Conservation (phyloP, 2,329 filamentous ascomycete species). For the Colletotrichum chrysophilum region DNA sequence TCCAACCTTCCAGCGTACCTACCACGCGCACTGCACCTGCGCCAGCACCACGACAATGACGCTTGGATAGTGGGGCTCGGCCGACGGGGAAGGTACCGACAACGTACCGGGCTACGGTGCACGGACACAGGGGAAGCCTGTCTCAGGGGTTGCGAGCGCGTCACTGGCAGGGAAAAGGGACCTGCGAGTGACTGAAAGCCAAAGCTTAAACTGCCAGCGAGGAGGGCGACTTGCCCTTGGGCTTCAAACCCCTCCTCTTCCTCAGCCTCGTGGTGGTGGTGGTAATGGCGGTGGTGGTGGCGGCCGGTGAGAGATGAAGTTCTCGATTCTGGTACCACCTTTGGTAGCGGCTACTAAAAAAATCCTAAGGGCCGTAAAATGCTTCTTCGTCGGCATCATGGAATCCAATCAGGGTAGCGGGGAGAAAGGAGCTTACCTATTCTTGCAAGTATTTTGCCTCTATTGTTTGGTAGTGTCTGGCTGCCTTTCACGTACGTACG, state of each 20-base stretch:
- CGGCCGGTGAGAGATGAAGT: not conserved
- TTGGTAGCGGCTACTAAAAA: not conserved
- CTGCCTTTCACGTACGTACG: not conserved
- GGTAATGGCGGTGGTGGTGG: not conserved
- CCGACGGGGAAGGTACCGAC: not conserved
- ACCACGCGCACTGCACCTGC: not conserved
- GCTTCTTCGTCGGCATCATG: not conserved
- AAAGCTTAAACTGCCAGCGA: constrained; percentile 14
- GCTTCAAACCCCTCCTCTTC: not conserved
- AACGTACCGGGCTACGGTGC: constrained; percentile 1
- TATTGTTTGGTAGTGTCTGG: not conserved
- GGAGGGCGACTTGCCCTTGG: not conserved
- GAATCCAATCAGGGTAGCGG: not conserved
- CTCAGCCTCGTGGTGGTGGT: not conserved
- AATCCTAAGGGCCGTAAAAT: not conserved
- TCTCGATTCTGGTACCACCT: not conserved
- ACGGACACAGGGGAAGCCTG: not conserved
- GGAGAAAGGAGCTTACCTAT: not conserved
- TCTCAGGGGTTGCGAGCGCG: not conserved
- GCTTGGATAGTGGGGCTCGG: constrained; percentile 7
- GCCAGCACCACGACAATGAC: not conserved
- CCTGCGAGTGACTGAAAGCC: not conserved
- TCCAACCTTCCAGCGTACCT: not conserved
- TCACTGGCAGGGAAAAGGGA: constrained; percentile 9
- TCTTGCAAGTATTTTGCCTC: not conserved